Percentiles rank a stretch among this genome's conserved stretches.
Conservation (phyloP, 1,284 basidiomycete species). For the Bjerkandera adusta region DNA sequence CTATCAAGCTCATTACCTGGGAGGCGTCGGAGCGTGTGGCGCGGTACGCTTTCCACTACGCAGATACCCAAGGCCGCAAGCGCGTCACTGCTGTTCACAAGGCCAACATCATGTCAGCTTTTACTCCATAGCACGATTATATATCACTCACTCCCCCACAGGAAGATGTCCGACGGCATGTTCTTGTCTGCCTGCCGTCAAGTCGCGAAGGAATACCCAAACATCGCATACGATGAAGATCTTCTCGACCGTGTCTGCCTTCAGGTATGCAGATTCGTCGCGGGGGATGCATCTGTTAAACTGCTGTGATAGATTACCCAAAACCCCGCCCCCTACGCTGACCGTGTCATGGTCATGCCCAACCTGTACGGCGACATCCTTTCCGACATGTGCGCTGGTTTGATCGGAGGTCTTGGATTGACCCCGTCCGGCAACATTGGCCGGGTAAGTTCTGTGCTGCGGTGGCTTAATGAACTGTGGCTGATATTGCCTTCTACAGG, state of each 20-base stretch:
- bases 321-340: conserved; percentile 92
- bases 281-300: neutral
- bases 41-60: conserved; percentile 98
- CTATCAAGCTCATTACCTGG: conserved; percentile 99
- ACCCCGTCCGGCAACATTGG: conserved; percentile 99
- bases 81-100: conserved; percentile 99
- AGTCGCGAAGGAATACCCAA: conserved; percentile 95
- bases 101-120: conserved; percentile 93
- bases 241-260: conserved; percentile 96
- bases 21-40: conserved; percentile 98
- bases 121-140: conserved; percentile 10
- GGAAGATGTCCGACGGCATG: conserved; percentile 99
- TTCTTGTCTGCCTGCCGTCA: conserved; percentile 97
- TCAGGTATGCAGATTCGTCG: conserved; percentile 46
- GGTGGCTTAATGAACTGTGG: conserved; percentile 7
- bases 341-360: conserved; percentile 99
- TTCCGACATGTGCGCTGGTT: conserved; percentile 98
- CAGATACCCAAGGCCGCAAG: conserved; percentile 82
- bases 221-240: conserved; percentile 95
- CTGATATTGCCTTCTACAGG: conserved; percentile 49
- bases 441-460: conserved; percentile 50
- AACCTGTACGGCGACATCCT: conserved; percentile 98
- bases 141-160: conserved; percentile 26
- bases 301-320: conserved; percentile 71
- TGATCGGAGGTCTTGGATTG: conserved; percentile 97